These are phyloP conservation scores for Petunia axillaris DNA, from an alignment of 257 asterid species.

Conservation along the genomic window DNA sequence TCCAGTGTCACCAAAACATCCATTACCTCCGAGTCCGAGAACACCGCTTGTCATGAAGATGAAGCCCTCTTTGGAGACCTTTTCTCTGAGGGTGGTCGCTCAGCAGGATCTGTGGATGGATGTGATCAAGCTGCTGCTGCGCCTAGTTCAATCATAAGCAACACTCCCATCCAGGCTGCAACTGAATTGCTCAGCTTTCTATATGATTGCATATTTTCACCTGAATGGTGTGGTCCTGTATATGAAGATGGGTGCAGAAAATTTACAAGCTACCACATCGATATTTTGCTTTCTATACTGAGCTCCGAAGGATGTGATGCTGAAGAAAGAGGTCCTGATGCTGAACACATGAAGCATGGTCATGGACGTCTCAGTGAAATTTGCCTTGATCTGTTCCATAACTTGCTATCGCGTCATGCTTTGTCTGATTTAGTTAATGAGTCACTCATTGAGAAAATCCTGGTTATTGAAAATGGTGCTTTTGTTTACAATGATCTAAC, in stretches of 20 bases:
- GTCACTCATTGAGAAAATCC: constrained; percentile 64
- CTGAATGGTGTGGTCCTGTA: constrained; percentile 65
- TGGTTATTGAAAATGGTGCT: constrained; percentile 66
- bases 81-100: constrained; percentile 93
- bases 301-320: constrained; percentile 52
- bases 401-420: constrained; percentile 57
- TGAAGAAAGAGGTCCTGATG: constrained; percentile 60
- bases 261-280: constrained; percentile 62
- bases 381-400: constrained; percentile 81
- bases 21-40: constrained; percentile 72
- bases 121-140: constrained; percentile 68
- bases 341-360: constrained; percentile 65
- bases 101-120: constrained; percentile 79
- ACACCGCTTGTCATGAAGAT: constrained; percentile 76
- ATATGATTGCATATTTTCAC: constrained; percentile 63
- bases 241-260: constrained; percentile 65
- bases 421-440: constrained; percentile 72
- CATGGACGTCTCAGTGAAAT: constrained; percentile 45
- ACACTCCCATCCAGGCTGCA: constrained; percentile 83
- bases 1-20: constrained; percentile 69
- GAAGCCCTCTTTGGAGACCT: constrained; percentile 99
- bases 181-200: constrained; percentile 69
- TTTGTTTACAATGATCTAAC: constrained; percentile 69
- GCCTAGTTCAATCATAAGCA: constrained; percentile 60
- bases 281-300: constrained; percentile 64